Evolutionary conservation across 257 asterid genomes (phyloP).

Genomic region (Solanum virginianum): DNA sequence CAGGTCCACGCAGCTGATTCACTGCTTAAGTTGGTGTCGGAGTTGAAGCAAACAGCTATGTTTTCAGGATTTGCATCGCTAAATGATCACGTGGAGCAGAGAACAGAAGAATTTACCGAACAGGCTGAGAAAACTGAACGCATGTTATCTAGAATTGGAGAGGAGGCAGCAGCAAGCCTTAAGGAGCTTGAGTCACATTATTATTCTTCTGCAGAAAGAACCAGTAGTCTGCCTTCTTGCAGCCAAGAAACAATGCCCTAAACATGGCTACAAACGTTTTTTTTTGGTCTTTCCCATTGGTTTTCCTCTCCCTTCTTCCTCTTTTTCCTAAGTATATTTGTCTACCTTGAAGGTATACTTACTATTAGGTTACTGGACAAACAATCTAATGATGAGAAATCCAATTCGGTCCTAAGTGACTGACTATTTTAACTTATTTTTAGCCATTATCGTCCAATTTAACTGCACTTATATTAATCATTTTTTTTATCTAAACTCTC

Average conservation of each 20-base stretch:
- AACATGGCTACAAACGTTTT: background rate
- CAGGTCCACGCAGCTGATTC: constrained; percentile 88
- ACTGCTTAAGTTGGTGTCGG: constrained; percentile 85
- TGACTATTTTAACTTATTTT: background rate
- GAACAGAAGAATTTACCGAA: constrained; percentile 54
- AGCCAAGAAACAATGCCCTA: background rate
- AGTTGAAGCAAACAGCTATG: constrained; percentile 79
- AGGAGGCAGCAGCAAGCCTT: constrained; percentile 73
- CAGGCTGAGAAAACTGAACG: constrained; percentile 48
- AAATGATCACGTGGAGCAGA: constrained; percentile 80
- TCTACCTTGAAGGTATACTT: background rate
- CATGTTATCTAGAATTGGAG: constrained; percentile 51
- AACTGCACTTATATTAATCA: background rate
- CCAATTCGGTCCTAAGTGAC: background rate
- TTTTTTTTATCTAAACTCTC: background rate
- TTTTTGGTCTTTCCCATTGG: background rate
- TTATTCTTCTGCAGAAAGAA: constrained; percentile 51
- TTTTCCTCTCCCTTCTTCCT: background rate
- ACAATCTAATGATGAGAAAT: background rate
- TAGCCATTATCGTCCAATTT: background rate
- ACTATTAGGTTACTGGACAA: background rate
- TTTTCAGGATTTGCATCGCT: constrained; percentile 87
- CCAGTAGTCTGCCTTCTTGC: background rate
- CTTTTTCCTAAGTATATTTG: background rate
- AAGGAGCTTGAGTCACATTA: constrained; percentile 74